These are phyloP conservation scores for Xerocomus amazonicus DNA, from an alignment of 1,284 basidiomycete species.

Conservation along the genomic window DNA sequence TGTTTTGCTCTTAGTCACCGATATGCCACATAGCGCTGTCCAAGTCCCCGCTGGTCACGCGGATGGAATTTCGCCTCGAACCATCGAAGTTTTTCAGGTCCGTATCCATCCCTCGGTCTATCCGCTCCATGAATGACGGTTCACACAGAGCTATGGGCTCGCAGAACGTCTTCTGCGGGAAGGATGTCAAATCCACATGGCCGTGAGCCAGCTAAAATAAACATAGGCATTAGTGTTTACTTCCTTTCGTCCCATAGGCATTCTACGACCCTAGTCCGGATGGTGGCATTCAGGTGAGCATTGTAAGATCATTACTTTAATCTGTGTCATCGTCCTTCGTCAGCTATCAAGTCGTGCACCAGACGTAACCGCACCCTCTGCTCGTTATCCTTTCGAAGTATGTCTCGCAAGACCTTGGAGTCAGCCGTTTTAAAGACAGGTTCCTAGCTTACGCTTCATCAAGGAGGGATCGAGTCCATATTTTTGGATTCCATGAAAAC, in stretches of 20 bases:
- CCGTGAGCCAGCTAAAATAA: conserved; percentile 19
- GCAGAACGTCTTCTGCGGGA: conserved; percentile 35
- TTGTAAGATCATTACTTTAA: not conserved
- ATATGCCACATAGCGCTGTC: conserved; percentile 15
- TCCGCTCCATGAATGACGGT: not conserved
- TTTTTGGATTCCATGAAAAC: conserved; percentile 32
- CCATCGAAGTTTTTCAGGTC: conserved; percentile 43
- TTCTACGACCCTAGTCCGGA: conserved; percentile 36
- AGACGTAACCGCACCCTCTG: conserved; percentile 33
- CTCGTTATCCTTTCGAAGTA: conserved; percentile 37
- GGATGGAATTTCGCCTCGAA: conserved; percentile 41
- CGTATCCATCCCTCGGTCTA: not conserved
- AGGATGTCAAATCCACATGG: conserved; percentile 31
- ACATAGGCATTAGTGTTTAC: not conserved
- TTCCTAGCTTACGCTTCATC: conserved; percentile 33
- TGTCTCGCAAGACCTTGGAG: not conserved
- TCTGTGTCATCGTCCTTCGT: not conserved
- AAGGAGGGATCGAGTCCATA: conserved; percentile 37
- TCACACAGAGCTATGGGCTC: conserved; percentile 35
- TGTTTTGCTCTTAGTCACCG: not conserved
- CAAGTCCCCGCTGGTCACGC: conserved; percentile 38
- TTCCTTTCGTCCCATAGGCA: conserved; percentile 19
- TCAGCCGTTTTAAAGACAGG: not conserved
- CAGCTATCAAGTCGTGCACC: conserved; percentile 31
- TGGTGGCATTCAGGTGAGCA: conserved; percentile 31